Evolutionary conservation across 2,329 filamentous ascomycete genomes (phyloP).

Genomic region (Rhexocercosporidium sp.): DNA sequence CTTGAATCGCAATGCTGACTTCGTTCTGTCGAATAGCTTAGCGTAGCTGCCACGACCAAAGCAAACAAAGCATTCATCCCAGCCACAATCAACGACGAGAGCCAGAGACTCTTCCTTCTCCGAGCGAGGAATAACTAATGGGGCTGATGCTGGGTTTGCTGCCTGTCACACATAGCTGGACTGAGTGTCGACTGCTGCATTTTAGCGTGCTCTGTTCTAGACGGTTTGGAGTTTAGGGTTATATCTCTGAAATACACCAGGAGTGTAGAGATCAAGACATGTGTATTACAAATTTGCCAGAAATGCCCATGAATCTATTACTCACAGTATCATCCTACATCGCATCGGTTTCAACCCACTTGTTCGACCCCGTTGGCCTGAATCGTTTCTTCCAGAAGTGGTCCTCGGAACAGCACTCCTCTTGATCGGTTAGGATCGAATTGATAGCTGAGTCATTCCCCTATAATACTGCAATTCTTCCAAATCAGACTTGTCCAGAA

Average conservation of each 20-base stretch:
- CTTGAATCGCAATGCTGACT: neutral
- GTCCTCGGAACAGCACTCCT: neutral
- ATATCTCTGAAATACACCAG: neutral
- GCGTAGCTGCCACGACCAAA: neutral
- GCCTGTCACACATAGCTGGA: neutral
- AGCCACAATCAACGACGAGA: conserved; percentile 1
- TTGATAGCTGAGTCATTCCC: neutral
- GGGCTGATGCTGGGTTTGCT: neutral
- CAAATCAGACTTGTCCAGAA: neutral
- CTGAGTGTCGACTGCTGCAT: neutral
- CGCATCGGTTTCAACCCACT: neutral
- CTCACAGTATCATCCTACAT: neutral
- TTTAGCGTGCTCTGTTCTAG: neutral
- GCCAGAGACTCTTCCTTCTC: conserved; percentile 7
- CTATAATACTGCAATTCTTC: neutral
- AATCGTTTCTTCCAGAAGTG: neutral
- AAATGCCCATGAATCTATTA: neutral
- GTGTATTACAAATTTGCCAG: neutral
- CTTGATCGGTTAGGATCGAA: neutral
- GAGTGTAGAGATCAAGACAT: neutral
- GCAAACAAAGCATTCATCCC: neutral
- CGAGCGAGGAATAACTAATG: neutral
- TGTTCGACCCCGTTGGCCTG: neutral
- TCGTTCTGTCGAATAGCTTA: neutral
- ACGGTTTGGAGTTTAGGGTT: neutral